Evolutionary conservation across 2,329 filamentous ascomycete species (phyloP).

Genomic region (Leptographium procerum): DNA sequence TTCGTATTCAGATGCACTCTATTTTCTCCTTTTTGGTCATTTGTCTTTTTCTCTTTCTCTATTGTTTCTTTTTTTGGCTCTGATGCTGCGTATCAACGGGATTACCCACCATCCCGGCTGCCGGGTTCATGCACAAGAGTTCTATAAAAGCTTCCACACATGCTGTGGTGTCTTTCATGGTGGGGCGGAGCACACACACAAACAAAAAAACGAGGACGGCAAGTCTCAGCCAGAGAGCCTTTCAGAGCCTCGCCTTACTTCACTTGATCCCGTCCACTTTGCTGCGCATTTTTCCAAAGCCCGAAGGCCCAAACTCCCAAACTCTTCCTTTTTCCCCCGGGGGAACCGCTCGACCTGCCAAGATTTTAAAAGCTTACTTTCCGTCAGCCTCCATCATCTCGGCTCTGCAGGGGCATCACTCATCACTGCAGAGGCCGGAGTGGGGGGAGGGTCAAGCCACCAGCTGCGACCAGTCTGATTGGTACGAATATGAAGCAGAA

Average conservation of each 20-base stretch:
- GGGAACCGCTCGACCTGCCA: no score
- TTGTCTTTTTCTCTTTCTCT: not conserved
- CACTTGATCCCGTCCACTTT: no score
- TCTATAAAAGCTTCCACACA: not conserved
- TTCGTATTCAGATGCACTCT: no score
- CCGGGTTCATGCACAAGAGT: not conserved
- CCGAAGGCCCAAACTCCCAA: no score
- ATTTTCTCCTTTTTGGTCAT: no score
- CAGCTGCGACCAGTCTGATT: not conserved
- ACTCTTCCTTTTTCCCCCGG: no score
- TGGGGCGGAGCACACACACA: not conserved
- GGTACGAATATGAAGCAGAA: not conserved
- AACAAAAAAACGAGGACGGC: no score
- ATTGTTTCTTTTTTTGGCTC: not conserved
- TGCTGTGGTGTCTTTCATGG: not conserved
- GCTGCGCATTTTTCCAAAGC: no score
- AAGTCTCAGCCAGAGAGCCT: not conserved
- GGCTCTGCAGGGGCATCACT: not conserved
- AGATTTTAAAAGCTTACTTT: no score
- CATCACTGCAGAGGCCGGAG: not conserved
- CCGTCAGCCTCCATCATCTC: not conserved
- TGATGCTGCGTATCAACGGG: not conserved
- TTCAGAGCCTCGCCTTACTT: no score
- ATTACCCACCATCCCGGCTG: not conserved
- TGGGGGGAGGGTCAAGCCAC: not conserved